A percentile compares a stretch with the other conserved stretches of the same genome.
Evolutionary conservation across 176 grass and related monocot genomes (phyloP).

Genomic region (Avena insularis): DNA sequence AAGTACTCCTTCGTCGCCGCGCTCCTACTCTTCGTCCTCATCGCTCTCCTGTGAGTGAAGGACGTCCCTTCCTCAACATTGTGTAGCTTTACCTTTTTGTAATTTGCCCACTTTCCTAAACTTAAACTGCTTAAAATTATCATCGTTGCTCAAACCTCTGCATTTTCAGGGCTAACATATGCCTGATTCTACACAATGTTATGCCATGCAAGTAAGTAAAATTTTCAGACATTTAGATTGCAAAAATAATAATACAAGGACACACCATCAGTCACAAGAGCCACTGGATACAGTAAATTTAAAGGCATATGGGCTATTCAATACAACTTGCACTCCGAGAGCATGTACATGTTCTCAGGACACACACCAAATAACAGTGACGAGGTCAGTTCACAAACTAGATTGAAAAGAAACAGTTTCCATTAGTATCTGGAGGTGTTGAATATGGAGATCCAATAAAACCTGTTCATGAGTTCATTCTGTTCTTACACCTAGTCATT

Average conservation of each 20-base stretch:
- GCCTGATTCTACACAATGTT: neutral
- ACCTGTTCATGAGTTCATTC: constrained; percentile 37
- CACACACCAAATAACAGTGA: neutral
- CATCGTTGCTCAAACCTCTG: neutral
- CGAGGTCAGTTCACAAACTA: neutral
- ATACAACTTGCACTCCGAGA: constrained; percentile 2
- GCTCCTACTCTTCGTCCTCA: constrained; percentile 57
- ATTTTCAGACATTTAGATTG: neutral
- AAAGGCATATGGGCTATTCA: neutral
- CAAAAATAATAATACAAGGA: neutral
- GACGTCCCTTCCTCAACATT: neutral
- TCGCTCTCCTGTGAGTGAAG: constrained; percentile 49
- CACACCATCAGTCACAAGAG: neutral
- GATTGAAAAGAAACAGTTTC: neutral
- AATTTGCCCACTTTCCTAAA: neutral
- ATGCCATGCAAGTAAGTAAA: neutral
- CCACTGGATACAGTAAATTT: neutral
- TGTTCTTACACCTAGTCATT: constrained; percentile 41
- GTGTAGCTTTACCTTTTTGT: neutral
- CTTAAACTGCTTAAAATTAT: neutral
- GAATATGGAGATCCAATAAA: constrained; percentile 19
- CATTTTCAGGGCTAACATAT: neutral
- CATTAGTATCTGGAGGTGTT: neutral
- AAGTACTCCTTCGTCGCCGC: constrained; percentile 62
- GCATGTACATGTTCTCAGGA: neutral